Percentiles rank a stretch among this genome's conserved stretches.
phyloP scores from a whole-genome alignment of 495 filamentous ascomycete species.

The Annulohypoxylon nitens region DNA sequence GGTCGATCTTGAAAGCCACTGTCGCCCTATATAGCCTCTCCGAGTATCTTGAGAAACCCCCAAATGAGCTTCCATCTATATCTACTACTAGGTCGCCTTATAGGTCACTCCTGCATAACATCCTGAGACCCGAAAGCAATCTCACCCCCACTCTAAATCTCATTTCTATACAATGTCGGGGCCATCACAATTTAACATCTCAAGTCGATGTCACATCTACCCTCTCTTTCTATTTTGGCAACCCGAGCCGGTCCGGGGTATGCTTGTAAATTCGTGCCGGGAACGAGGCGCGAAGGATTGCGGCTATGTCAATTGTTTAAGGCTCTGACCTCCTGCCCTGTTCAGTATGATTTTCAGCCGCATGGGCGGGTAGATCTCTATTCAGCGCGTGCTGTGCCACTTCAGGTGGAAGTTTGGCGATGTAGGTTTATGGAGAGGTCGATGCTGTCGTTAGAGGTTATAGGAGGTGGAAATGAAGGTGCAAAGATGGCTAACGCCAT shows the following conservation, averaged over 20 bases:
- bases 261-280: background rate
- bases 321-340: background rate
- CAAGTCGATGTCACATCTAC: background rate
- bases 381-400: background rate
- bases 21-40: background rate
- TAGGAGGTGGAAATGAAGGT: background rate
- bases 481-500: background rate
- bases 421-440: background rate
- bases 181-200: background rate
- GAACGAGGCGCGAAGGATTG: conserved; percentile 1
- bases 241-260: background rate
- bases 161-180: background rate
- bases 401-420: background rate
- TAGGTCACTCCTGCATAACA: too few relatives aligned
- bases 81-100: background rate
- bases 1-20: background rate
- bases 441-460: background rate
- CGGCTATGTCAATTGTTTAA: conserved; percentile 3
- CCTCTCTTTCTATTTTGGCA: background rate
- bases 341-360: background rate
- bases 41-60: background rate
- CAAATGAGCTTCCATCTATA: background rate
- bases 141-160: background rate
- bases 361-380: background rate
- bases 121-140: background rate